These are phyloP conservation scores for Thalassiosira hispida DNA, from an alignment of 352 stramenopile species.

Conservation along the genomic window DNA sequence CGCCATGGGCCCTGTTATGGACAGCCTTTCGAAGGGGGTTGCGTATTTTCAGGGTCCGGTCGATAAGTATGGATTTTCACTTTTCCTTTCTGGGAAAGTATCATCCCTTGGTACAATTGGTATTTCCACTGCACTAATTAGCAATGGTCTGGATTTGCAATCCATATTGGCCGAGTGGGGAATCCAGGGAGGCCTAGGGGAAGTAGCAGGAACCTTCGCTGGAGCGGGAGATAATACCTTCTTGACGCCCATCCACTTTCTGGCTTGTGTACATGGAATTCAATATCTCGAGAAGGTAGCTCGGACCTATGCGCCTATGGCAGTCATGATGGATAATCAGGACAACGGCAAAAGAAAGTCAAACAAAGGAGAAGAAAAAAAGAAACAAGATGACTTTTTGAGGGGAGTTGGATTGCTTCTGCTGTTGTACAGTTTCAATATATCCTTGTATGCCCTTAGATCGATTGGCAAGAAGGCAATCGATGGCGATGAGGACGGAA, in stretches of 20 bases:
- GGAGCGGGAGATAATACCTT: slow-evolving; percentile 8
- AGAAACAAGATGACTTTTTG: neutral
- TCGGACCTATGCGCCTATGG: neutral
- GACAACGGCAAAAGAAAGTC: slow-evolving; percentile 4
- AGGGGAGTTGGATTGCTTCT: slow-evolving; percentile 6
- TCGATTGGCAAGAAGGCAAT: slow-evolving; percentile 10
- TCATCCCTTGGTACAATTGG: slow-evolving; percentile 10
- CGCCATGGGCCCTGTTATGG: slow-evolving; percentile 2
- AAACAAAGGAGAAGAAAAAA: neutral
- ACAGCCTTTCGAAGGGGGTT: neutral
- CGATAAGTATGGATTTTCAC: slow-evolving; percentile 14
- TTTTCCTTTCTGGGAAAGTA: slow-evolving; percentile 19
- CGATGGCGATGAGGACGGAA: slow-evolving; percentile 8
- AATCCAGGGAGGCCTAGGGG: slow-evolving; percentile 2
- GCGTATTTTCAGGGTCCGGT: slow-evolving; percentile 11
- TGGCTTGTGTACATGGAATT: neutral
- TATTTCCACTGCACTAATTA: slow-evolving; percentile 8
- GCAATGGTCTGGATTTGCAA: slow-evolving; percentile 11
- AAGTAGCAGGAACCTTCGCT: slow-evolving; percentile 8
- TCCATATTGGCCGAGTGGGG: slow-evolving; percentile 16
- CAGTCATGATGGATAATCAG: neutral
- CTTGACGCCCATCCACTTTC: neutral
- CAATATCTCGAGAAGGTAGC: too few relatives aligned
- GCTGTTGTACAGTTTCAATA: slow-evolving; percentile 15
- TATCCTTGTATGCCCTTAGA: slow-evolving; percentile 10